Conservation (phyloP, 768 basidiomycete species). For the Trametes cingulata region DNA sequence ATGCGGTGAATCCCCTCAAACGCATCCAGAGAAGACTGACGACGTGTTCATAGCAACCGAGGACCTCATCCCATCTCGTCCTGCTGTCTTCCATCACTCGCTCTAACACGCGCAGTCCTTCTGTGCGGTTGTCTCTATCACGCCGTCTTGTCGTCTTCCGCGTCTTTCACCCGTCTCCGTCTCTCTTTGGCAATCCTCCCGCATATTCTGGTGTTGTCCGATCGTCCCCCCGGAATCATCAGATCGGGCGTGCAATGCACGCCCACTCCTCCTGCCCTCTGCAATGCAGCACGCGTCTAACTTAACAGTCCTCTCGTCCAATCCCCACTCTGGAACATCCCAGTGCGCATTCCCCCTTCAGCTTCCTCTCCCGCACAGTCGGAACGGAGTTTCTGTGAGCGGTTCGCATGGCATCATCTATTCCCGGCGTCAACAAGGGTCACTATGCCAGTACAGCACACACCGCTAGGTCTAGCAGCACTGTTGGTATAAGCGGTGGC, state of each 20-base stretch:
- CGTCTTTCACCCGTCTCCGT: too few species aligned
- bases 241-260: neutral
- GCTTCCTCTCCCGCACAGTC: neutral
- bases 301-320: too few species aligned
- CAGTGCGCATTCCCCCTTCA: neutral
- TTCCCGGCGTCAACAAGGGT: too few species aligned
- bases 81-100: neutral
- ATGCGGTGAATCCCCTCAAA: constrained; percentile 14
- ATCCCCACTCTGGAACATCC: too few species aligned
- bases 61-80: neutral
- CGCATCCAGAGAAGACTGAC: constrained; percentile 11
- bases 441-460: neutral
- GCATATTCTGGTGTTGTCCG: neutral
- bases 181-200: too few species aligned
- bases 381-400: too few species aligned
- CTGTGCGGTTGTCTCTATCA: too few species aligned
- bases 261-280: too few species aligned
- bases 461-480: neutral
- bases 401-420: too few species aligned
- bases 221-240: constrained; percentile 6
- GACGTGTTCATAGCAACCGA: constrained; percentile 21
- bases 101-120: neutral
- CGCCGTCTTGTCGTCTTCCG: too few species aligned
- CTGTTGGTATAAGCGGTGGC: neutral
- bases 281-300: too few species aligned